Conservation (phyloP, 768 basidiomycete species). For the Exsudoporus frostii region DNA sequence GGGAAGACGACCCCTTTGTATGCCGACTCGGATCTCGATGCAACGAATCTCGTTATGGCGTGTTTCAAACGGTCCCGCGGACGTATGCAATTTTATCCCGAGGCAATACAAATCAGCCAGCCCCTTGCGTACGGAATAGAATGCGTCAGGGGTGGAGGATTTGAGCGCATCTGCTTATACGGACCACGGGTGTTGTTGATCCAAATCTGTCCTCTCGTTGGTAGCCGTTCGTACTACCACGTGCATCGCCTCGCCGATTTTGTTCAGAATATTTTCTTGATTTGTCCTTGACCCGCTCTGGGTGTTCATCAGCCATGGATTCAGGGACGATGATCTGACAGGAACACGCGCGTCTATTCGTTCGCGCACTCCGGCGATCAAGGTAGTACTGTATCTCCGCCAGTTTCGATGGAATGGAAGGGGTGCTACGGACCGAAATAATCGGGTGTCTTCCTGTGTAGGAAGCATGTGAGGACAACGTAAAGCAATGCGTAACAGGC, state of each 20-base stretch:
- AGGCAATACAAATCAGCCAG: not conserved
- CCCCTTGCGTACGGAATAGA: not conserved
- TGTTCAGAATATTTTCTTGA: not conserved
- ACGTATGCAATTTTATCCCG: not conserved
- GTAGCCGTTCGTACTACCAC: not conserved
- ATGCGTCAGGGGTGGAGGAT: not conserved
- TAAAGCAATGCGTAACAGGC: not conserved
- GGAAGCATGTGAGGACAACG: no score
- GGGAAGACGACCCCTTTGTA: not conserved
- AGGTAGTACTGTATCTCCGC: not conserved
- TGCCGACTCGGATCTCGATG: not conserved
- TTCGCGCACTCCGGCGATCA: not conserved
- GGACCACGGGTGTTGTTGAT: not conserved
- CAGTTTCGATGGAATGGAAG: not conserved
- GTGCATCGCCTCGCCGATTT: not conserved
- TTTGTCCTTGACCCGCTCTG: not conserved
- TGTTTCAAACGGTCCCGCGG: not conserved
- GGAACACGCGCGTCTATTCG: not conserved
- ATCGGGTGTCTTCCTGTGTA: no score
- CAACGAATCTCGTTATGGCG: no score
- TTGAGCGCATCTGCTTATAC: no score
- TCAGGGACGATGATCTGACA: not conserved
- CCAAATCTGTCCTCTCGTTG: not conserved
- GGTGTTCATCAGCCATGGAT: not conserved
- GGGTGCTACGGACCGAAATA: not conserved